Evolutionary conservation across 2,329 filamentous ascomycete genomes (phyloP), one percentile per base, ranked within the genome.

Genomic region (Cadophora gregata): DNA sequence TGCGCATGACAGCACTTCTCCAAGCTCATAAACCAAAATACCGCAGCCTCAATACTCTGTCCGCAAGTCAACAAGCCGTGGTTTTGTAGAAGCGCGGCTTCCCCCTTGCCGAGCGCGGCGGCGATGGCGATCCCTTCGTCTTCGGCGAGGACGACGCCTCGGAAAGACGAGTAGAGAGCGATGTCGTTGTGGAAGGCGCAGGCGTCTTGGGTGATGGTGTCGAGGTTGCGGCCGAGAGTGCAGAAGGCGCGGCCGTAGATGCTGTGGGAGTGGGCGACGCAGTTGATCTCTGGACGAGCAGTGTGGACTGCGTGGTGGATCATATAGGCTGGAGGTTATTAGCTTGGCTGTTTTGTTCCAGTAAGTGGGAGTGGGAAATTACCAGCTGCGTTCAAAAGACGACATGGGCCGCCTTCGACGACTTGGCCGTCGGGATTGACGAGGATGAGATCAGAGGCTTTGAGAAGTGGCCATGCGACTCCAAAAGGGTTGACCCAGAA

Each of bases 371-470:
- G 16, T n/a, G 4, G 31, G 25, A 63, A 33, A 8, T 33, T 73
- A 76, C 73, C 74, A n/a, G 76, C 76, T 58, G 70, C 71, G 33
- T 77, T 77, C 1, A 77, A 60, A 4, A 75, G 66, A 24, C 75
- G 70, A 33, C 69, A 67, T 12, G 78, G 74, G 0, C 88, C 89
- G 3, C 89, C 88, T 12, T 86, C 88, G 36, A 92, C 84, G 27
- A 91, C 83, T 27, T 86, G 79, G 1, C 89, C 89, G 0, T 83
- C 76, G 60, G 86, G 81, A 71, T 89, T 82, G 1, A 92, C 88
- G 19, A 84, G 85, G 63, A 92, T 90, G n/a, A 92, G 81, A 70
- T 92, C 88, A 0, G 86, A 88, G 0, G 84, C 82, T 65, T 86
- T 89, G 51, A 91, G 85, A 1, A 76, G 65, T 9, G 75, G 75